phyloP scores from a whole-genome alignment of 2,329 filamentous ascomycete genomes.

The Cryphonectria nitschkei region DNA sequence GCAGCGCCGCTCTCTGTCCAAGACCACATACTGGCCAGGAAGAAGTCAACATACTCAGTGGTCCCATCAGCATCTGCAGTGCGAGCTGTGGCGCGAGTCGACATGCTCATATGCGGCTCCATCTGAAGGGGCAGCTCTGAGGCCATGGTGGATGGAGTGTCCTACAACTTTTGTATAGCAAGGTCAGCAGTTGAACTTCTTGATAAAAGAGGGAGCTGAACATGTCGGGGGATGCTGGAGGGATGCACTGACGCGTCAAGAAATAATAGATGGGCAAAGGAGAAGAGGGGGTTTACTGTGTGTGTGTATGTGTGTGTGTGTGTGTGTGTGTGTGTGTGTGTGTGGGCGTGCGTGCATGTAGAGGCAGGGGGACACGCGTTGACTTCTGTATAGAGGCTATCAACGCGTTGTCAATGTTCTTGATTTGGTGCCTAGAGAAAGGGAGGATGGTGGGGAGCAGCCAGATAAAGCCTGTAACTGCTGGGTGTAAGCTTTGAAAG shows the following conservation, averaged over 20 bases:
- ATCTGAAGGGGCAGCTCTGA: background rate
- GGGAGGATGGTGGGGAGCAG: background rate
- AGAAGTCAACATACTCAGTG: constrained; percentile 31
- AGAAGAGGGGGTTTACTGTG: no score
- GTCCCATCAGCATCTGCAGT: background rate
- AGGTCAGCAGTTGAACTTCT: background rate
- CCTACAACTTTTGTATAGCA: background rate
- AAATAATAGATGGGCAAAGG: background rate
- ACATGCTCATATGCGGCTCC: background rate
- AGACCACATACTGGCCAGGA: constrained; percentile 35
- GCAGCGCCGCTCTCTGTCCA: constrained; percentile 33
- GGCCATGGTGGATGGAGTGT: background rate
- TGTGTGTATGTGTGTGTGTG: no score
- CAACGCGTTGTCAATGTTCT: background rate
- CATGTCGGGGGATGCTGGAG: background rate
- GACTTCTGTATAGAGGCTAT: background rate
- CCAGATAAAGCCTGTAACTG: background rate
- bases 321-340: no score
- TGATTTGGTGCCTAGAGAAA: background rate
- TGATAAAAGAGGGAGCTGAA: background rate
- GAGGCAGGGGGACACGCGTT: background rate
- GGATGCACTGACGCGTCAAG: background rate
- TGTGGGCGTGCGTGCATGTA: no score
- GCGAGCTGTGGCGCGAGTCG: constrained; percentile 1
- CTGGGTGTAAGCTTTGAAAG: background rate